Percentiles rank a stretch among this genome's conserved stretches.
Evolutionary conservation across 768 basidiomycete species (phyloP).

Genomic region (Mycena rosella): DNA sequence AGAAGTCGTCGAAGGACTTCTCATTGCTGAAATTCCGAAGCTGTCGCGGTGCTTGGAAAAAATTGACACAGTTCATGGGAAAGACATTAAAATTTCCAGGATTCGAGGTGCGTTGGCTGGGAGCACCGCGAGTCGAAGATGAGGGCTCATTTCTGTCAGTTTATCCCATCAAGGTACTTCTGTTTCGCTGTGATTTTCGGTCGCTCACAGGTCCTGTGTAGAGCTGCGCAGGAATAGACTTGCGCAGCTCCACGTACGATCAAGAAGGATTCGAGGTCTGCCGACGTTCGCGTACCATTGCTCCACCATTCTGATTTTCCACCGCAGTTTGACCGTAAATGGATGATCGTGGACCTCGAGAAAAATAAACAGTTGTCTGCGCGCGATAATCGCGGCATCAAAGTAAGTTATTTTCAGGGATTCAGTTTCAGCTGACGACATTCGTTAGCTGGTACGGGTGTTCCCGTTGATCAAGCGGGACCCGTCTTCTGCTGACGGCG

Average conservation of each 20-base stretch:
- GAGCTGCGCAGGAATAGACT: constrained; percentile 35
- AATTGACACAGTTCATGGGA: too few relatives aligned
- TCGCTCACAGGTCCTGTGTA: background rate
- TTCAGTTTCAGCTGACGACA: background rate
- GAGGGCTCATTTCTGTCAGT: constrained; percentile 13
- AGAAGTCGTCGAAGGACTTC: too few relatives aligned
- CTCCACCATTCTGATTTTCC: background rate
- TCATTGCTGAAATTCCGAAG: too few relatives aligned
- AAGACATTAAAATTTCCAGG: too few relatives aligned
- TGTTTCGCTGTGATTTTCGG: background rate
- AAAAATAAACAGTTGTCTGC: constrained; percentile 39
- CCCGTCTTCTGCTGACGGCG: constrained; percentile 28
- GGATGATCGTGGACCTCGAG: constrained; percentile 39
- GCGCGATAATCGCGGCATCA: constrained; percentile 38
- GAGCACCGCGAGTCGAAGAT: too few relatives aligned
- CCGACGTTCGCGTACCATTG: background rate
- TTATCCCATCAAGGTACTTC: constrained; percentile 34
- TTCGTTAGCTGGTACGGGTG: constrained; percentile 31
- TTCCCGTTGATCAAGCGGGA: constrained; percentile 32
- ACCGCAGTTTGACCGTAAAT: constrained; percentile 32
- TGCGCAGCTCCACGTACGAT: constrained; percentile 29
- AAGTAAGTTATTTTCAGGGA: constrained; percentile 8
- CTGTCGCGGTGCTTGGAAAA: too few relatives aligned
- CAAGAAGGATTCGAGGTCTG: constrained; percentile 36
- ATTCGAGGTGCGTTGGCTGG: too few relatives aligned